Evolutionary conservation across 78 protist genomes (phyloP).

Genomic region (Emiliania huxleyi): DNA sequence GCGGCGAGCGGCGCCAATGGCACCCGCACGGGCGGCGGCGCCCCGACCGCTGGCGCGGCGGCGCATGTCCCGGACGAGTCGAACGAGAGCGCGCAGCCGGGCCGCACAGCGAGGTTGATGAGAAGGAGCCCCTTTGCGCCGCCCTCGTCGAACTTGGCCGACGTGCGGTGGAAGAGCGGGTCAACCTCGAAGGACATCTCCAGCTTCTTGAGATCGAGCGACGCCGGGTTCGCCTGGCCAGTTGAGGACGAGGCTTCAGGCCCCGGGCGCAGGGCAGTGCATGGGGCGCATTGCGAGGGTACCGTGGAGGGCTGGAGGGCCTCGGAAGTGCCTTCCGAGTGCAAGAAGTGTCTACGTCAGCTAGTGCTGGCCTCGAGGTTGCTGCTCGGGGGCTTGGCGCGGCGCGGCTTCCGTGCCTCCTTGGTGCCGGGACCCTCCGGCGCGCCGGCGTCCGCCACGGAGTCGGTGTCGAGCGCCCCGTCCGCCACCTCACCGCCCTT

Average conservation of each 20-base stretch:
- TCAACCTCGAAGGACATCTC: slow-evolving; percentile 63
- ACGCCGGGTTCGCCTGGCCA: slow-evolving; percentile 43
- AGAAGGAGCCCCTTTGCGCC: slow-evolving; percentile 31
- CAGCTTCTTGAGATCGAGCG: slow-evolving; percentile 49
- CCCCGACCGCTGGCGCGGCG: background rate
- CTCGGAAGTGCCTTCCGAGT: no score
- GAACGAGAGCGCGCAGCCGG: background rate
- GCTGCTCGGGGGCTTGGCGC: background rate
- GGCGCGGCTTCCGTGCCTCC: background rate
- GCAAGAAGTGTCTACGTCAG: no score
- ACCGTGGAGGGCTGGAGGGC: no score
- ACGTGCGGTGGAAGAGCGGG: slow-evolving; percentile 77
- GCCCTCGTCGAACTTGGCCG: slow-evolving; percentile 79
- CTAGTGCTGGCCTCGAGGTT: background rate
- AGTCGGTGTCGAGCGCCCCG: background rate
- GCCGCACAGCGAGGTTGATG: background rate
- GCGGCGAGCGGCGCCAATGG: background rate
- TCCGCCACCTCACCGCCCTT: background rate
- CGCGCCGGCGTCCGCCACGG: background rate
- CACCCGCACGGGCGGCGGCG: background rate
- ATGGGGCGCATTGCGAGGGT: no score
- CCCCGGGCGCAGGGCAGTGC: no score
- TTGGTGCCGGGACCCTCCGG: background rate
- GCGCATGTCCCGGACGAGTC: background rate
- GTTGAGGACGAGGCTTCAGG: no score